These are phyloP conservation scores for Oryza glumipatula DNA, from an alignment of 176 grass and related monocot species.

Conservation along the genomic window DNA sequence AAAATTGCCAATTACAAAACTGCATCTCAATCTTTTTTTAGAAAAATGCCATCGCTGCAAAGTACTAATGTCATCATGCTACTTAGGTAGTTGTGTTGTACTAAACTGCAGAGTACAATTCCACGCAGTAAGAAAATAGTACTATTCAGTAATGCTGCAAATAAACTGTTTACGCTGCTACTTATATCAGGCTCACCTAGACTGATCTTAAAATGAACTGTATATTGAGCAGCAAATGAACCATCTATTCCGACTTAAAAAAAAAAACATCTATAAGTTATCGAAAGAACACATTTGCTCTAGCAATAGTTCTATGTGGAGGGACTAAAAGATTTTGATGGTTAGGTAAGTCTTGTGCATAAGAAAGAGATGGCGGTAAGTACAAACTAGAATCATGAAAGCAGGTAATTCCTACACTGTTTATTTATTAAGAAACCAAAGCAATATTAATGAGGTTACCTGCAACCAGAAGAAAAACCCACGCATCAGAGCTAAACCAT, in stretches of 20 bases:
- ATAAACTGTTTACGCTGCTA: slow-evolving; percentile 17
- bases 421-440: slow-evolving; percentile 25
- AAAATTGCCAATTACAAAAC: not conserved
- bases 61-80: not conserved
- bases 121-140: slow-evolving; percentile 1
- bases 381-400: not conserved
- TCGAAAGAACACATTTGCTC: slow-evolving; percentile 11
- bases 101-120: not conserved
- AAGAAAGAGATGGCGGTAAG: slow-evolving; percentile 1
- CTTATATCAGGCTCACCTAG: not conserved
- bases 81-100: not conserved
- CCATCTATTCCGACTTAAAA: not conserved
- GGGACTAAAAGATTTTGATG: not conserved
- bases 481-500: slow-evolving; percentile 71
- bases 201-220: slow-evolving; percentile 4
- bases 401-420: not conserved
- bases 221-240: slow-evolving; percentile 9
- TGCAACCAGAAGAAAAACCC: slow-evolving; percentile 84
- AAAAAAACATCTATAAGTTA: slow-evolving; percentile 3
- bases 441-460: slow-evolving; percentile 42
- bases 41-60: not conserved
- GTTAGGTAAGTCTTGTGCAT: not conserved
- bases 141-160: slow-evolving; percentile 17
- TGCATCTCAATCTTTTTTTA: not conserved
- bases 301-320: not conserved